These are phyloP conservation scores for Ganoderma sinense DNA, from an alignment of 1,284 basidiomycete species.

Conservation along the genomic window DNA sequence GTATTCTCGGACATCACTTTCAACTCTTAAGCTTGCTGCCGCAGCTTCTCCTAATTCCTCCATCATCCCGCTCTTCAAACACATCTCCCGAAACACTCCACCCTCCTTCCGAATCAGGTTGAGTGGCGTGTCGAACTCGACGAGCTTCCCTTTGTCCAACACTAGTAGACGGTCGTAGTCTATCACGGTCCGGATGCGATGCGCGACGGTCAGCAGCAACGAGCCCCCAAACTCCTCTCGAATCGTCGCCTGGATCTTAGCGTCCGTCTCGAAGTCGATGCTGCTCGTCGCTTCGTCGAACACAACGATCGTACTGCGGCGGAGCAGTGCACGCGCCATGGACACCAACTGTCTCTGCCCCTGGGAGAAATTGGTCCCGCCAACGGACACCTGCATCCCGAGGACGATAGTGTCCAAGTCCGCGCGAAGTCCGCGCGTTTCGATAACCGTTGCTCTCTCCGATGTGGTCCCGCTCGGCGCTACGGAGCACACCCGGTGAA, in stretches of 20 bases:
- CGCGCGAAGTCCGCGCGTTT: neutral
- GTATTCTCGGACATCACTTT: neutral
- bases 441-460: constrained; percentile 58
- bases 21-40: constrained; percentile 43
- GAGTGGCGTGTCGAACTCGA: constrained; percentile 86
- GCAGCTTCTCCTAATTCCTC: constrained; percentile 71
- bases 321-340: constrained; percentile 79
- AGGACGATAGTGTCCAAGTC: constrained; percentile 46
- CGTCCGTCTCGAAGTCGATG: constrained; percentile 79
- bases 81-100: constrained; percentile 83
- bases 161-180: constrained; percentile 87
- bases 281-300: constrained; percentile 86
- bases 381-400: constrained; percentile 78
- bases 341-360: constrained; percentile 88
- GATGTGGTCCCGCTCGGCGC: constrained; percentile 51
- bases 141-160: constrained; percentile 81
- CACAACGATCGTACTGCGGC: constrained; percentile 80
- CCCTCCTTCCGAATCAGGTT: constrained; percentile 77
- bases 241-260: constrained; percentile 83
- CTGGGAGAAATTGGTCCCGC: constrained; percentile 86
- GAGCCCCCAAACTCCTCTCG: constrained; percentile 78
- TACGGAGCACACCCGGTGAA: constrained; percentile 45
- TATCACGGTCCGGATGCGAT: constrained; percentile 68
- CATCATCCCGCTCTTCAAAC: constrained; percentile 83
- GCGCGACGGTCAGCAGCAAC: constrained; percentile 56